phyloP scores from a whole-genome alignment of 345 rosid species.

The Dovyalis caffra region DNA sequence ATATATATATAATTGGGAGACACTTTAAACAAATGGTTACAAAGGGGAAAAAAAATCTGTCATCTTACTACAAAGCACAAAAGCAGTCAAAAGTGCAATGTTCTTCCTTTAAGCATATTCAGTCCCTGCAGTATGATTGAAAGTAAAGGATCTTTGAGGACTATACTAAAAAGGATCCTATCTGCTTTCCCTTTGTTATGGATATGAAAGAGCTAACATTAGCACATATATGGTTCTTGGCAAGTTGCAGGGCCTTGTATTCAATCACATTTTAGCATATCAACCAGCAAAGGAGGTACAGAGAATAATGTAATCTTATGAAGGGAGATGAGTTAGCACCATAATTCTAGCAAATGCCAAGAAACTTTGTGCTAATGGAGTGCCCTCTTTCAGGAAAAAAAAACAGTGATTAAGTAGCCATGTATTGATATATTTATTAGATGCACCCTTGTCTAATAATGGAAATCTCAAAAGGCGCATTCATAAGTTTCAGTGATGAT shows the following conservation, averaged over 20 bases:
- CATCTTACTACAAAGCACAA: conserved; percentile 8
- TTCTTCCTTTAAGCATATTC: not conserved
- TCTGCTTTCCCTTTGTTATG: not conserved
- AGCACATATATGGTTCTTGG: not conserved
- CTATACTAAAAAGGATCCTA: not conserved
- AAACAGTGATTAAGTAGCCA: not conserved
- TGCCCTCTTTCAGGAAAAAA: not conserved
- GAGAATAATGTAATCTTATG: not conserved
- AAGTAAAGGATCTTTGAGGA: not conserved
- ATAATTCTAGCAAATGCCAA: not conserved
- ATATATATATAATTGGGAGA: not conserved
- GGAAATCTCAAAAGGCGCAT: not conserved
- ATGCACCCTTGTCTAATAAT: not conserved
- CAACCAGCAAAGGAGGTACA: not conserved
- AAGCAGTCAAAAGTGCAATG: conserved; percentile 14
- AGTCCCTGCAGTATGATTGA: not conserved
- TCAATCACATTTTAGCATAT: not conserved
- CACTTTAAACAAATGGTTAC: not conserved
- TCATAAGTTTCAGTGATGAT: not conserved
- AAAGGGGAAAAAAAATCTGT: conserved; percentile 1
- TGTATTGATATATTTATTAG: not conserved
- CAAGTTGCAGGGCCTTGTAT: not conserved
- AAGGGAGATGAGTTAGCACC: not conserved
- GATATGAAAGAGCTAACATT: not conserved
- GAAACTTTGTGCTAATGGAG: not conserved